These are phyloP conservation scores for Corchorus olitorius DNA, from an alignment of 345 rosid species.

Conservation along the genomic window DNA sequence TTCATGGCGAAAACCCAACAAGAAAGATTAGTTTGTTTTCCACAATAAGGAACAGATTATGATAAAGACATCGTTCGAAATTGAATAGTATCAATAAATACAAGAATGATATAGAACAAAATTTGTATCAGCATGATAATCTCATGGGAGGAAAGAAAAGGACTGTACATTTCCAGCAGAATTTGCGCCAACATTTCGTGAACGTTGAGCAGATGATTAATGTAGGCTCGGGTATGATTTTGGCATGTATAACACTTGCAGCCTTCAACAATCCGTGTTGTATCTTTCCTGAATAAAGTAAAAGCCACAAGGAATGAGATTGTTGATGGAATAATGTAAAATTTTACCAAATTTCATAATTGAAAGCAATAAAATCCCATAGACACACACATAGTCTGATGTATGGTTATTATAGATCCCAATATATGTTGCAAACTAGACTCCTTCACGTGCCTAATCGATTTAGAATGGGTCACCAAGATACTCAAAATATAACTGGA, in stretches of 20 bases:
- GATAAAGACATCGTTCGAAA: background rate
- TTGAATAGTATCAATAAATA: background rate
- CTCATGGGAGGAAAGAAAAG: background rate
- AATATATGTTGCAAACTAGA: background rate
- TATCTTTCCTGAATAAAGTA: conserved; percentile 53
- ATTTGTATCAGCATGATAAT: background rate
- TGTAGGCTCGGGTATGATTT: conserved; percentile 75
- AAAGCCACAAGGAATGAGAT: background rate
- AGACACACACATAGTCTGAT: background rate
- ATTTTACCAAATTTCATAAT: background rate
- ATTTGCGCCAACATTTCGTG: conserved; percentile 82
- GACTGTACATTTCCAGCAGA: conserved; percentile 63
- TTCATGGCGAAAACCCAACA: background rate
- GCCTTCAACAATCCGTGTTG: conserved; percentile 48
- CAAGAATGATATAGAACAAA: background rate
- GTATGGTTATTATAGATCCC: background rate
- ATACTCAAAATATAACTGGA: too few relatives aligned
- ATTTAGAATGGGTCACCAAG: too few relatives aligned
- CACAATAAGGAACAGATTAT: background rate
- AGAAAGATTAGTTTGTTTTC: background rate
- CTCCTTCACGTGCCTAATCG: background rate
- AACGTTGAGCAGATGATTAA: conserved; percentile 74
- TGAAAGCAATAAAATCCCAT: background rate
- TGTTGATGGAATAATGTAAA: background rate
- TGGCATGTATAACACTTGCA: conserved; percentile 71